Evolutionary conservation across 2,329 filamentous ascomycete species (phyloP), one percentile per base, ranked within the genome.

Genomic region (Colletotrichum godetiae): DNA sequence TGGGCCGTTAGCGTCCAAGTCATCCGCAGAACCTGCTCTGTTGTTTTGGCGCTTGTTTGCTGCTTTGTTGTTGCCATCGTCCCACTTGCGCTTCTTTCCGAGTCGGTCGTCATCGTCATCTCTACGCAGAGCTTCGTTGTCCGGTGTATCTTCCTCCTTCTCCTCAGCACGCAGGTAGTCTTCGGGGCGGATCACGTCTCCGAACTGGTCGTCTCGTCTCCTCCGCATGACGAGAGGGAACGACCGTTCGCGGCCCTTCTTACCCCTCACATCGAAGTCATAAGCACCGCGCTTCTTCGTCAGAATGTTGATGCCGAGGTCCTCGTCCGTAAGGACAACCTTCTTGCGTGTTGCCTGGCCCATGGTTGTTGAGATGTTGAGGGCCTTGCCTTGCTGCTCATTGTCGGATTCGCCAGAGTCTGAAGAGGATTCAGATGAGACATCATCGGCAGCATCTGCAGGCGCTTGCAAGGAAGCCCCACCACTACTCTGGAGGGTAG

Each of bases 71-170:
- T 76, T 78, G 46, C 82, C 84, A 73, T 97, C 95, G 76, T 96
- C 94, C 95, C 96, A 98, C 82, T 95, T 97, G 74, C 97, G 91
- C 84, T 99, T 99, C 85, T 96, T 95, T 22, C 96, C 97, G 24
- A 98, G 88, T 58, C 89, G 90, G 64, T 90, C 90, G 75, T 92
- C 87, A 37, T 84, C 83, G 33, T 87, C 86, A 13, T 82, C 83
- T 72, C 88, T 87, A 15, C 86, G 86, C 19, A 83, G 78, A 42
- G 88, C 86, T 24, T 85, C 86, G 69, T 90, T 85, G 61, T 92
- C 91, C 64, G 92, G 90, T 13, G 90, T 90, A 53, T 94, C 92
- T 22, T 91, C 89, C 71, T 97, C 95, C 70, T 95, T 92, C 82
- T 98, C 97, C 80, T 99, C 97, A 0, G 95, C 96, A 71, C 95